These are phyloP conservation scores for Saturnispora saitoi DNA, from an alignment of 805 yeast genomes.

Conservation along the genomic window DNA sequence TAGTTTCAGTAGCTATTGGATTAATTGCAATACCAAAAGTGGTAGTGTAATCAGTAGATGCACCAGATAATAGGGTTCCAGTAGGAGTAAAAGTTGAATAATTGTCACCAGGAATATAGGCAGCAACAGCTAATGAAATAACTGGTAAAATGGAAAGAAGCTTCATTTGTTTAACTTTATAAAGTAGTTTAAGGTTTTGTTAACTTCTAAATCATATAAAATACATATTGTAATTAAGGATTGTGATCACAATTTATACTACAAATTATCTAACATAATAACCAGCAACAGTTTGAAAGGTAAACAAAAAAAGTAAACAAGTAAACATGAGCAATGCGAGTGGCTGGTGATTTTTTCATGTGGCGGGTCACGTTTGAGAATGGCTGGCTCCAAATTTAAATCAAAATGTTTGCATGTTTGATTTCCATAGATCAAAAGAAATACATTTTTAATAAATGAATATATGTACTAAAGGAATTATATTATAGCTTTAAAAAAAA, in stretches of 20 bases:
- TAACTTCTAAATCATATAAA: neutral
- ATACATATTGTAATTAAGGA: neutral
- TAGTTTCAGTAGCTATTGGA: constrained; percentile 35
- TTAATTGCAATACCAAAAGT: constrained; percentile 64
- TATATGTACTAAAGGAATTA: too few species aligned
- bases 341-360: constrained; percentile 2
- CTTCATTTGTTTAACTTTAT: constrained; percentile 1
- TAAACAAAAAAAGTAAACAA: constrained; percentile 8
- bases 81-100: constrained; percentile 65
- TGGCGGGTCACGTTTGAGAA: neutral
- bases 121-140: constrained; percentile 6
- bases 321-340: constrained; percentile 1
- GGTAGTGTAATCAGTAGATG: constrained; percentile 45
- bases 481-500: too few species aligned
- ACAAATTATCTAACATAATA: neutral
- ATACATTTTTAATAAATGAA: too few species aligned
- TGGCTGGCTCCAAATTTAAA: neutral
- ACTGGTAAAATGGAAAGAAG: constrained; percentile 2
- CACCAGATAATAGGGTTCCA: constrained; percentile 41
- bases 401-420: neutral
- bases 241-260: constrained; percentile 1
- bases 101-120: constrained; percentile 34
- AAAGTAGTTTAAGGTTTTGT: neutral
- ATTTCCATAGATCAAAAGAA: neutral
- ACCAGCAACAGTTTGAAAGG: constrained; percentile 5